phyloP scores from a whole-genome alignment of 805 yeast species.

The Saccharomycopsis capsularis region DNA sequence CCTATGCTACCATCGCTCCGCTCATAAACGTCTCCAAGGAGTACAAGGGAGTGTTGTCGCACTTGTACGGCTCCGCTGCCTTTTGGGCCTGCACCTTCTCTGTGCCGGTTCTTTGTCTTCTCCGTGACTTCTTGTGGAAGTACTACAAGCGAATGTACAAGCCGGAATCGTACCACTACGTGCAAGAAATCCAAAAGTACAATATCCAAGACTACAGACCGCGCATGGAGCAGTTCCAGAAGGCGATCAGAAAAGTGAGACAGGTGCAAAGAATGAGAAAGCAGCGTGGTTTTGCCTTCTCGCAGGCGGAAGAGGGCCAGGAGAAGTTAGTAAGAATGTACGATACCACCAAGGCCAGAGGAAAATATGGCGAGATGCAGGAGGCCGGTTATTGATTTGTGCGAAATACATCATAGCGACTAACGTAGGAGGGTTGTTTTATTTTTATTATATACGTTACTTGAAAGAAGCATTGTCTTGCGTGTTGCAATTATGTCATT shows the following conservation, averaged over 20 bases:
- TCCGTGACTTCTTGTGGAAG: slow-evolving; percentile 91
- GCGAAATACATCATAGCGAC: no score
- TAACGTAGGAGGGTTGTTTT: neutral
- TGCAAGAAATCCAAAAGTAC: slow-evolving; percentile 93
- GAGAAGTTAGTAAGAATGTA: slow-evolving; percentile 87
- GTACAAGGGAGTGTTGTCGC: slow-evolving; percentile 70
- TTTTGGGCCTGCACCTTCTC: slow-evolving; percentile 66
- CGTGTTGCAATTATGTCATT: no score
- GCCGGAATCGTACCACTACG: slow-evolving; percentile 91
- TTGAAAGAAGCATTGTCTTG: no score
- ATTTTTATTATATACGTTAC: neutral
- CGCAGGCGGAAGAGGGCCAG: slow-evolving; percentile 93
- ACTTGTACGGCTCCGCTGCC: slow-evolving; percentile 66
- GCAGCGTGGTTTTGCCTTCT: slow-evolving; percentile 97
- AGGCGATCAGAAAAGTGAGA: slow-evolving; percentile 92
- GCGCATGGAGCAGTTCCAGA: slow-evolving; percentile 94
- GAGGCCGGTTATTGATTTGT: slow-evolving; percentile 1
- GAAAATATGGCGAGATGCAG: slow-evolving; percentile 52
- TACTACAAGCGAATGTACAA: slow-evolving; percentile 85
- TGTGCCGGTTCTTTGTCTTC: slow-evolving; percentile 67
- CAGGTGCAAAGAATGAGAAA: slow-evolving; percentile 98
- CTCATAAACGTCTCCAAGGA: slow-evolving; percentile 73
- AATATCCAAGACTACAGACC: slow-evolving; percentile 92
- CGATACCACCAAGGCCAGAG: slow-evolving; percentile 84
- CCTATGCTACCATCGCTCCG: slow-evolving; percentile 83